Conservation (phyloP, 345 rosid genomes). For the Salix udensis region DNA sequence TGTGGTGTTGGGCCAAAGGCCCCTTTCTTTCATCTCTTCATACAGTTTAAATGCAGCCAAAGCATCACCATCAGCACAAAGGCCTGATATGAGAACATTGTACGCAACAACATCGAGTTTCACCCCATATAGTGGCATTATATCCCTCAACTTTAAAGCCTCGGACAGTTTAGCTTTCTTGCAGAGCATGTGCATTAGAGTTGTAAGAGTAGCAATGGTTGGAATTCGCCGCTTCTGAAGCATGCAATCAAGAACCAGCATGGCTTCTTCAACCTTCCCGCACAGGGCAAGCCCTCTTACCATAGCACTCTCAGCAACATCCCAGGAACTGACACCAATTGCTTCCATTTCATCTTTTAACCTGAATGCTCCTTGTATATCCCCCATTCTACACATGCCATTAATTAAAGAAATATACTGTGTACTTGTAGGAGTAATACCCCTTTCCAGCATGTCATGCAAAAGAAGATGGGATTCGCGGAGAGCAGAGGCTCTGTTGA, state of each 20-base stretch:
- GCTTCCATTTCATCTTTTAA: conserved; percentile 68
- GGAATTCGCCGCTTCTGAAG: conserved; percentile 53
- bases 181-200: conserved; percentile 64
- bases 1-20: conserved; percentile 60
- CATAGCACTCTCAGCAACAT: conserved; percentile 80
- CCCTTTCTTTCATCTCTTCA: conserved; percentile 67
- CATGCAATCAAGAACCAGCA: conserved; percentile 54
- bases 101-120: conserved; percentile 63
- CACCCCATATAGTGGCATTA: conserved; percentile 51
- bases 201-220: conserved; percentile 69
- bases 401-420: conserved; percentile 56
- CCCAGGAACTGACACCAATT: conserved; percentile 34
- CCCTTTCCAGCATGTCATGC: conserved; percentile 56
- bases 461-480: conserved; percentile 49
- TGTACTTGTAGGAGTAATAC: conserved; percentile 41
- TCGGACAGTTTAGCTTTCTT: conserved; percentile 43
- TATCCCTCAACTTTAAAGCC: conserved; percentile 50
- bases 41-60: conserved; percentile 51
- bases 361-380: conserved; percentile 53
- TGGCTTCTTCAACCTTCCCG: conserved; percentile 77
- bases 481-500: conserved; percentile 47
- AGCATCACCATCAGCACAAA: conserved; percentile 53
- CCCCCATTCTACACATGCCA: conserved; percentile 60
- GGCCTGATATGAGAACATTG: conserved; percentile 72
- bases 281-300: conserved; percentile 79